phyloP scores from a whole-genome alignment of 164 flowering plant species.

The Echeveria elegans region DNA sequence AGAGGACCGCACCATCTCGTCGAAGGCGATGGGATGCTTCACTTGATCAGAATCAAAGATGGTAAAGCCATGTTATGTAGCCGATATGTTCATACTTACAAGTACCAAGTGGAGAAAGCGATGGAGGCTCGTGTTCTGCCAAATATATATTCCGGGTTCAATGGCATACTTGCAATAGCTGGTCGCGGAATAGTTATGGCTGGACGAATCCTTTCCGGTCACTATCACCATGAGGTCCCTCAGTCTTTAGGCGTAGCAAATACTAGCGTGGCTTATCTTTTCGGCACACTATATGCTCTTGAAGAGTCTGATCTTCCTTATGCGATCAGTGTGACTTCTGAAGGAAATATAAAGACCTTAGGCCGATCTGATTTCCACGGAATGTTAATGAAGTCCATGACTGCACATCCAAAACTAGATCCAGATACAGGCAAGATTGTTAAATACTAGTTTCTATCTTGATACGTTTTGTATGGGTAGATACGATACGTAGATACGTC shows the following conservation, averaged over 20 bases:
- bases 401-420: constrained; percentile 76
- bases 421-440: no score
- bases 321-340: constrained; percentile 24
- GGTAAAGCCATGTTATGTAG: constrained; percentile 63
- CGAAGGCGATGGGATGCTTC: constrained; percentile 24
- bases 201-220: constrained; percentile 37
- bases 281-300: constrained; percentile 40
- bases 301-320: constrained; percentile 76
- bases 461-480: no score
- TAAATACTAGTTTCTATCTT: no score
- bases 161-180: constrained; percentile 35
- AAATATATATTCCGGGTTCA: constrained; percentile 50
- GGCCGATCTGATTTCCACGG: constrained; percentile 56
- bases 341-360: constrained; percentile 29
- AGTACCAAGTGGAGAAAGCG: constrained; percentile 33
- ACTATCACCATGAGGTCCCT: constrained; percentile 25
- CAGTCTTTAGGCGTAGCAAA: constrained; percentile 62
- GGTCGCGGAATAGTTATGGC: constrained; percentile 42
- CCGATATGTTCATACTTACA: constrained; percentile 69
- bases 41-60: constrained; percentile 6
- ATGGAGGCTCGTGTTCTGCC: constrained; percentile 41
- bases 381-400: constrained; percentile 44
- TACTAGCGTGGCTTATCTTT: constrained; percentile 56
- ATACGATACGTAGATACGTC: no score
- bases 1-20: constrained; percentile 12